Evolutionary conservation across 225 moss, liverwort and hornwort genomes (phyloP).

Genomic region (Bryum argenteum): DNA sequence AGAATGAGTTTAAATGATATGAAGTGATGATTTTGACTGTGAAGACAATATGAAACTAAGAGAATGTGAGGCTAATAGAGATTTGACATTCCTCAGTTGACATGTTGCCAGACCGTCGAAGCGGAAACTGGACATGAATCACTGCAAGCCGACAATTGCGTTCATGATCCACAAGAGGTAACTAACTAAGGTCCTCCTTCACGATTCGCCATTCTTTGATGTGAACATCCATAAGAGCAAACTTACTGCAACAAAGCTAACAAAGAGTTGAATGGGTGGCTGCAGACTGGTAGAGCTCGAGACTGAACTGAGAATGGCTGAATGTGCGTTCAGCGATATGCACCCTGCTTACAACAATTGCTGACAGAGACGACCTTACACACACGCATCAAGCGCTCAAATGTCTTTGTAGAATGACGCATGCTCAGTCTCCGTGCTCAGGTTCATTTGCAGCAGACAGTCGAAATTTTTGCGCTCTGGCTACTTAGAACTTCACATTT

Average conservation of each 20-base stretch:
- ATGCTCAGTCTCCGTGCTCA: too few species aligned
- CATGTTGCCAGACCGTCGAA: conserved; percentile 32
- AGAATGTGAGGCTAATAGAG: too few species aligned
- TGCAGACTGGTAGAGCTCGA: conserved; percentile 40
- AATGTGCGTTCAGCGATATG: conserved; percentile 29
- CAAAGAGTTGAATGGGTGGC: not conserved
- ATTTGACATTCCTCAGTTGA: not conserved
- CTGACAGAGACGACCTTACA: too few species aligned
- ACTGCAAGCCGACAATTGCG: conserved; percentile 46
- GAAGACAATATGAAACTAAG: too few species aligned
- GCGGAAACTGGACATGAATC: conserved; percentile 47
- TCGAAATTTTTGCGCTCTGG: conserved; percentile 2
- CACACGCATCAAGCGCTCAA: not conserved
- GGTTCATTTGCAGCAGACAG: not conserved
- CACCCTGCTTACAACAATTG: conserved; percentile 15
- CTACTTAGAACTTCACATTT: too few species aligned
- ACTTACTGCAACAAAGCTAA: not conserved
- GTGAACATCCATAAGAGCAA: not conserved
- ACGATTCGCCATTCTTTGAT: not conserved
- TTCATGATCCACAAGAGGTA: conserved; percentile 47
- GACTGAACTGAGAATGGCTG: conserved; percentile 36
- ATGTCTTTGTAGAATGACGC: not conserved
- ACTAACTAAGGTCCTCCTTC: not conserved
- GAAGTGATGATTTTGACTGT: too few species aligned
- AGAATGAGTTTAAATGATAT: too few species aligned